Percentiles rank a stretch among this genome's conserved stretches.
These are phyloP conservation scores for Malus sylvestris DNA, from an alignment of 306 rosid species.

Conservation along the genomic window DNA sequence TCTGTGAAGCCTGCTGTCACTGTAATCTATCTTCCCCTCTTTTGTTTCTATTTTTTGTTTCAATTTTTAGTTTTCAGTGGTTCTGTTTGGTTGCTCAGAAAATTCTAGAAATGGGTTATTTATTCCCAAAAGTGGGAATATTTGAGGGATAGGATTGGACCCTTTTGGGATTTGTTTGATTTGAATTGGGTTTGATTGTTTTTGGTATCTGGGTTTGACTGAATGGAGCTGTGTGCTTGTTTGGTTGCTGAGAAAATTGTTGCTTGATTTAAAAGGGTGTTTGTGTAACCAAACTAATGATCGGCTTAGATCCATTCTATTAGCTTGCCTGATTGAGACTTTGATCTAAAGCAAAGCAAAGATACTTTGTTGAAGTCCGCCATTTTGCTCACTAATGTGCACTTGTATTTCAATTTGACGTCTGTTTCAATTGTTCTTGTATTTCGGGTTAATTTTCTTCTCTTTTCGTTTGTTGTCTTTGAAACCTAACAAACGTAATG, in stretches of 20 bases:
- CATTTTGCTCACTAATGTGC: background rate
- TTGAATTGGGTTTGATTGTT: background rate
- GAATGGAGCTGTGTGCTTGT: background rate
- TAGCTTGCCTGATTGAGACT: background rate
- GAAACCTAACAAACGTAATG: background rate
- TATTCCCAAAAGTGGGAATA: background rate
- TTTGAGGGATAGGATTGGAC: background rate
- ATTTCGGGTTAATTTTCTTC: background rate
- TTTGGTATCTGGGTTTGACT: background rate
- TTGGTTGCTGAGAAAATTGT: background rate
- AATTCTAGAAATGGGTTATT: background rate
- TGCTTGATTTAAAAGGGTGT: background rate
- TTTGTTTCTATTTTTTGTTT: background rate
- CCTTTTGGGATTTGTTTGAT: background rate
- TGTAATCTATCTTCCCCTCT: constrained; percentile 6
- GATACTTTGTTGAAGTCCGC: background rate
- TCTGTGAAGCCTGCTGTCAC: constrained; percentile 22
- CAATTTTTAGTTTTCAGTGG: background rate
- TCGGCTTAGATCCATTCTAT: background rate
- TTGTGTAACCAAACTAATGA: background rate
- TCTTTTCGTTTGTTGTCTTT: background rate
- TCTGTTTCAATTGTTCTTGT: background rate
- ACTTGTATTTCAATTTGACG: background rate
- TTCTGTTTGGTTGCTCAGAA: constrained; percentile 1
- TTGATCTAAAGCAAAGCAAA: background rate